phyloP scores from a whole-genome alignment of 2,329 filamentous ascomycete genomes.

The Colletotrichum plurivorum region DNA sequence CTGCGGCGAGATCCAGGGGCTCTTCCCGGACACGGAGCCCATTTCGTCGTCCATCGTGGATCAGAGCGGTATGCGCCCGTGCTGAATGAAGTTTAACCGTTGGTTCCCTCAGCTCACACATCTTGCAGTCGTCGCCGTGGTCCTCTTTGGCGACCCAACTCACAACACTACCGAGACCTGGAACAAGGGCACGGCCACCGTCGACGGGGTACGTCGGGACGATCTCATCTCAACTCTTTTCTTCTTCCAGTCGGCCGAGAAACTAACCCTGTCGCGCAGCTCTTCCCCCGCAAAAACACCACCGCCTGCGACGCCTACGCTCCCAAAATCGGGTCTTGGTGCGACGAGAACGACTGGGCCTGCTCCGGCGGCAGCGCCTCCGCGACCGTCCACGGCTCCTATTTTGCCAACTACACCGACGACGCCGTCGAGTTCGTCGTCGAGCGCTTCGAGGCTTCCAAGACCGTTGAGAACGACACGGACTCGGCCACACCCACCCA shows the following conservation, averaged over 20 bases:
- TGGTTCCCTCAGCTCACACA: neutral
- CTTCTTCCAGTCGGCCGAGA: too few relatives aligned
- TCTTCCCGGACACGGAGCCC: conserved; percentile 43
- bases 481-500: conserved; percentile 13
- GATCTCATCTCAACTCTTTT: neutral
- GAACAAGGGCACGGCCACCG: conserved; percentile 53
- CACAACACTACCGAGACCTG: conserved; percentile 53
- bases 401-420: conserved; percentile 53
- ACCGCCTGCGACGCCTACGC: conserved; percentile 53
- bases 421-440: conserved; percentile 54
- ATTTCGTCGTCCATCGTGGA: conserved; percentile 48
- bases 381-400: conserved; percentile 50
- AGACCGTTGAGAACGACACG: conserved; percentile 11
- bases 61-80: conserved; percentile 49
- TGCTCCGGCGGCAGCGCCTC: conserved; percentile 51
- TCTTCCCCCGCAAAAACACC: conserved; percentile 54
- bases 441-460: conserved; percentile 47
- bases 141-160: conserved; percentile 59
- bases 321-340: conserved; percentile 55
- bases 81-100: neutral
- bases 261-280: conserved; percentile 42
- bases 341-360: conserved; percentile 58
- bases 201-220: conserved; percentile 53
- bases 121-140: conserved; percentile 55
- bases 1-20: conserved; percentile 48